phyloP scores from a whole-genome alignment of 1,284 basidiomycete species.

The Afroboletus lepidellus region DNA sequence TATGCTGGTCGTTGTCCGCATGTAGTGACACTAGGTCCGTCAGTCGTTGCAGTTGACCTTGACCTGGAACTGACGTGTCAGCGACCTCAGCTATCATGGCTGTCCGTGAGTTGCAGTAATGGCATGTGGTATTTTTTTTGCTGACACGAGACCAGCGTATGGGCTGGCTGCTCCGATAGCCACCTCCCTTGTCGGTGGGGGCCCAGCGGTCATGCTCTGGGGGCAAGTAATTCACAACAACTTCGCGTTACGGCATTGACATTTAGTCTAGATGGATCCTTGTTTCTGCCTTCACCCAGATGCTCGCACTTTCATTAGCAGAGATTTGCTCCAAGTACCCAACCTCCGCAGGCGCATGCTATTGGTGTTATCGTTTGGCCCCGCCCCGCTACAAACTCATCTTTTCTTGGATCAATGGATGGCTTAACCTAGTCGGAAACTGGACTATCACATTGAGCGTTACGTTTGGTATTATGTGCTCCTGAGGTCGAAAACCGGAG shows the following conservation, averaged over 20 bases:
- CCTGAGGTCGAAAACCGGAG: background rate
- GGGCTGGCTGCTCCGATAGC: slow-evolving; percentile 52
- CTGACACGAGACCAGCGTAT: slow-evolving; percentile 39
- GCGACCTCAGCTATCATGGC: slow-evolving; percentile 47
- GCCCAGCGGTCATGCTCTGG: slow-evolving; percentile 54
- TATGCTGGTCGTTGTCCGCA: slow-evolving; percentile 1
- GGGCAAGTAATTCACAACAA: slow-evolving; percentile 34
- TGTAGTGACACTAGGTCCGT: slow-evolving; percentile 48
- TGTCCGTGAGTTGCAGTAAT: slow-evolving; percentile 41
- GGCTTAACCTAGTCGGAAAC: slow-evolving; percentile 55
- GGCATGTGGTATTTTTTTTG: background rate
- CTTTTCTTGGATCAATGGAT: slow-evolving; percentile 56
- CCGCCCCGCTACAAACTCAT: slow-evolving; percentile 42
- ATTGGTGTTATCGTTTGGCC: slow-evolving; percentile 54
- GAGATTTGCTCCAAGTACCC: slow-evolving; percentile 58
- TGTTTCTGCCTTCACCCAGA: slow-evolving; percentile 45
- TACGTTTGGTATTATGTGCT: slow-evolving; percentile 42
- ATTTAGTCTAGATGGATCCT: slow-evolving; percentile 43
- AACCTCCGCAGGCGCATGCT: slow-evolving; percentile 57
- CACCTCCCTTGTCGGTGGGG: slow-evolving; percentile 51
- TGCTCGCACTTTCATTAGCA: slow-evolving; percentile 49
- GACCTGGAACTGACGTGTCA: background rate
- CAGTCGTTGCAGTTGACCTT: background rate
- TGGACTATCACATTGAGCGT: slow-evolving; percentile 55
- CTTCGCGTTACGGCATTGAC: background rate